Evolutionary conservation across 2,329 filamentous ascomycete genomes (phyloP).

Genomic region (Dactylella cylindrospora): DNA sequence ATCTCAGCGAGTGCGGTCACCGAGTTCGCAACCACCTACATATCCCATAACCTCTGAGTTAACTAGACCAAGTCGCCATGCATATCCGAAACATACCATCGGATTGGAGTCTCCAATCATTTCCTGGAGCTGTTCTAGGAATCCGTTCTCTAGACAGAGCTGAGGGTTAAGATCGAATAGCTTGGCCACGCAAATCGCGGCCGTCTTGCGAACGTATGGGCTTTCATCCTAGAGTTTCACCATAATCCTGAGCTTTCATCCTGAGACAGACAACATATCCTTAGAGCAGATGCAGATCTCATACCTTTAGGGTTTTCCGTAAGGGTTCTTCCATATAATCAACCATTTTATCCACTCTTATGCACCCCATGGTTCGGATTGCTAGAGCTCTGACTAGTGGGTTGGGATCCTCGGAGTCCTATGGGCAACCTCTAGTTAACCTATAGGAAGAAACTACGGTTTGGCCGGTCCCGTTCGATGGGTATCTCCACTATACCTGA

Average conservation of each 20-base stretch:
- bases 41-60: not conserved
- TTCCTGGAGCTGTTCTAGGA: constrained; percentile 89
- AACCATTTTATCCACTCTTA: constrained; percentile 98
- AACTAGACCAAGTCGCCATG: not conserved
- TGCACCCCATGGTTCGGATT: constrained; percentile 97
- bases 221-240: constrained; percentile 84
- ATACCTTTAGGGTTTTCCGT: constrained; percentile 74
- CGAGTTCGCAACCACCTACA: constrained; percentile 81
- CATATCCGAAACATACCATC: constrained; percentile 62
- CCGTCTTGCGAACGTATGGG: constrained; percentile 96
- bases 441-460: not conserved
- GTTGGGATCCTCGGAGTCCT: constrained; percentile 95
- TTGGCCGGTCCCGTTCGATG: too few species aligned
- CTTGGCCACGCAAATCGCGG: constrained; percentile 96
- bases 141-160: constrained; percentile 95
- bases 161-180: constrained; percentile 90
- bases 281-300: too few species aligned
- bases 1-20: constrained; percentile 94
- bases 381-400: constrained; percentile 91
- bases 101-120: constrained; percentile 96
- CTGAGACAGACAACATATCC: too few species aligned
- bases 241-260: too few species aligned
- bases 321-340: constrained; percentile 99
- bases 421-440: not conserved
- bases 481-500: too few species aligned